Percentiles rank a stretch among this genome's conserved stretches.
Evolutionary conservation across 306 rosid species (phyloP).

Genomic region (Delonix regia): DNA sequence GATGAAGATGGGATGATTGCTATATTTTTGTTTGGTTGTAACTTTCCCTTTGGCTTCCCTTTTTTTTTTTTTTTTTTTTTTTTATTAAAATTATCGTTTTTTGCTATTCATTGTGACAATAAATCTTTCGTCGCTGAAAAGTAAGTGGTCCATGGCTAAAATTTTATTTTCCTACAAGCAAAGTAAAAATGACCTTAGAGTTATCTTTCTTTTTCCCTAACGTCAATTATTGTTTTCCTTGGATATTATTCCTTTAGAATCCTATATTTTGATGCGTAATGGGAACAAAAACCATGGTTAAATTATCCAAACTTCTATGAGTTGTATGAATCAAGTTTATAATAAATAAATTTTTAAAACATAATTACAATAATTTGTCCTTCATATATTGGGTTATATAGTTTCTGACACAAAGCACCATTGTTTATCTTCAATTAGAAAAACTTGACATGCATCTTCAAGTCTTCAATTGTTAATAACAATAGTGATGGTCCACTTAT

Average conservation of each 20-base stretch:
- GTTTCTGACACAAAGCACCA: no score
- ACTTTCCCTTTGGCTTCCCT: background rate
- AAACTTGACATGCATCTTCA: no score
- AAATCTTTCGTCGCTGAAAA: constrained; percentile 6
- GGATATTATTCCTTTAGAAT: background rate
- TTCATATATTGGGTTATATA: background rate
- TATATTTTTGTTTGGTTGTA: background rate
- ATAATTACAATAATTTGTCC: background rate
- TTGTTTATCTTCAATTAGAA: background rate
- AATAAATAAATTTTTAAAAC: background rate
- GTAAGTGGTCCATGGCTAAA: constrained; percentile 24
- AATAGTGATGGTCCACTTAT: no score
- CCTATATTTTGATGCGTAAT: background rate
- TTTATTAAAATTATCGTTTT: no score
- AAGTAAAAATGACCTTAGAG: background rate
- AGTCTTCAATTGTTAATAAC: no score
- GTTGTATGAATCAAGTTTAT: background rate
- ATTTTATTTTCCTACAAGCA: background rate
- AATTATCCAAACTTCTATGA: background rate
- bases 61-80: no score
- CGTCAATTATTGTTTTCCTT: background rate
- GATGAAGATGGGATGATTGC: background rate
- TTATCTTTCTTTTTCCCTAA: background rate
- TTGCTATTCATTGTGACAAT: background rate
- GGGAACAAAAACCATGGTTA: background rate